Evolutionary conservation across 768 basidiomycete species (phyloP).

Genomic region (Agrocybe praecox): DNA sequence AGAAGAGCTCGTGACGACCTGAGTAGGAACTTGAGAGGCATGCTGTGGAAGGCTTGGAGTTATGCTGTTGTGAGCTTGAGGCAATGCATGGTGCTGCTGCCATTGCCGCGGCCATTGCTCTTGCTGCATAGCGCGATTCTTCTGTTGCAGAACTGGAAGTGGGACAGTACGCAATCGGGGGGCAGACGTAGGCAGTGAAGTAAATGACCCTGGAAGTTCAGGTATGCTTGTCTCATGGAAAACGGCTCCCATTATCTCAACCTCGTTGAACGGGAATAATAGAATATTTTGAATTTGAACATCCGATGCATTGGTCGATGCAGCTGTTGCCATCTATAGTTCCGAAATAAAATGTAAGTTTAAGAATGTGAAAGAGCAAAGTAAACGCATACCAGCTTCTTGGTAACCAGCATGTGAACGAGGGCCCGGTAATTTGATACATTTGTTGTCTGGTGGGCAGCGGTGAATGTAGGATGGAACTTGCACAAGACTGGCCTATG

Average conservation of each 20-base stretch:
- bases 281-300: slow-evolving; percentile 46
- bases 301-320: slow-evolving; percentile 49
- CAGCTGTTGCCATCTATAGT: slow-evolving; percentile 49
- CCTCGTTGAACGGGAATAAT: slow-evolving; percentile 40
- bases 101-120: slow-evolving; percentile 12
- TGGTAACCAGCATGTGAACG: slow-evolving; percentile 40
- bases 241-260: slow-evolving; percentile 44
- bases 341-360: background rate
- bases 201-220: slow-evolving; percentile 39
- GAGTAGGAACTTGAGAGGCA: slow-evolving; percentile 24
- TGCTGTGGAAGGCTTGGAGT: no score
- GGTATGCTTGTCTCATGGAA: slow-evolving; percentile 57
- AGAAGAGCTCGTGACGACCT: slow-evolving; percentile 11
- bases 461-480: slow-evolving; percentile 33
- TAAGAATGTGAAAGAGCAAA: background rate
- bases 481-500: slow-evolving; percentile 42
- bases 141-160: slow-evolving; percentile 29
- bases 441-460: slow-evolving; percentile 40
- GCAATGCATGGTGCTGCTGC: slow-evolving; percentile 21
- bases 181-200: slow-evolving; percentile 15
- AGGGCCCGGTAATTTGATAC: slow-evolving; percentile 44
- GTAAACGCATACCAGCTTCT: slow-evolving; percentile 44
- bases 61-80: no score
- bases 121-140: slow-evolving; percentile 19
- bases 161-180: slow-evolving; percentile 24